These are phyloP conservation scores for Leucogyrophana mollusca DNA, from an alignment of 768 basidiomycete species.

Conservation along the genomic window DNA sequence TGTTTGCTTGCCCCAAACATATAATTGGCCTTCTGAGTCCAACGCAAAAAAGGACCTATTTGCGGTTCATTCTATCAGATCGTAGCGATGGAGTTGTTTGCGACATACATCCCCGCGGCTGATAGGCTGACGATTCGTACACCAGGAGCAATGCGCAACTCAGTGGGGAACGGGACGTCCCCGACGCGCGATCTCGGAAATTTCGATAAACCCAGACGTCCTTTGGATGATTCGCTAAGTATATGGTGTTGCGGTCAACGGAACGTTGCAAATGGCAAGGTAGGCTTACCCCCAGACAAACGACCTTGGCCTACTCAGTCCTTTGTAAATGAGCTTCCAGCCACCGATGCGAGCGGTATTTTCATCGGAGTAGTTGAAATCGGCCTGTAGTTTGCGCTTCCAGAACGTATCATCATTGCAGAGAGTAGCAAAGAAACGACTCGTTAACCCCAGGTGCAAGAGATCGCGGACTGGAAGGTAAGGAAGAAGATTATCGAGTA, in stretches of 20 bases:
- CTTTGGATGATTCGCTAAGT: conserved; percentile 58
- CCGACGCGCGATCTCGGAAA: conserved; percentile 30
- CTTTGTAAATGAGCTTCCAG: conserved; percentile 78
- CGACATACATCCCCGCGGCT: conserved; percentile 82
- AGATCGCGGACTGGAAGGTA: conserved; percentile 54
- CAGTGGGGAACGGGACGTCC: conserved; percentile 62
- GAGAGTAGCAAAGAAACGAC: conserved; percentile 58
- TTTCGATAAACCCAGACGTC: conserved; percentile 57
- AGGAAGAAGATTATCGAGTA: conserved; percentile 72
- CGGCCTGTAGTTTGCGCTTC: conserved; percentile 63
- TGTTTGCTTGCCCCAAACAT: conserved; percentile 71
- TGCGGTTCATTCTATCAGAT: conserved; percentile 1
- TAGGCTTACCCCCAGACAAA: conserved; percentile 61
- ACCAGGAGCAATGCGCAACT: conserved; percentile 53
- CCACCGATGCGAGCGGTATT: conserved; percentile 74
- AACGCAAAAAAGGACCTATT: conserved; percentile 84
- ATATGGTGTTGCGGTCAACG: no score
- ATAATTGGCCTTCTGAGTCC: conserved; percentile 68
- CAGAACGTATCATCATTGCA: conserved; percentile 77
- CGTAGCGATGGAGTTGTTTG: background rate
- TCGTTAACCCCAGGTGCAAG: conserved; percentile 57
- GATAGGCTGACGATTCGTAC: conserved; percentile 68
- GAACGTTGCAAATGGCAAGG: background rate
- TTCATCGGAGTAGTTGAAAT: conserved; percentile 77
- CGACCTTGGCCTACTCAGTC: conserved; percentile 53